Evolutionary conservation across 768 basidiomycete species (phyloP), one percentile per base, ranked within the genome.

Genomic region (Amylocystis lapponica): DNA sequence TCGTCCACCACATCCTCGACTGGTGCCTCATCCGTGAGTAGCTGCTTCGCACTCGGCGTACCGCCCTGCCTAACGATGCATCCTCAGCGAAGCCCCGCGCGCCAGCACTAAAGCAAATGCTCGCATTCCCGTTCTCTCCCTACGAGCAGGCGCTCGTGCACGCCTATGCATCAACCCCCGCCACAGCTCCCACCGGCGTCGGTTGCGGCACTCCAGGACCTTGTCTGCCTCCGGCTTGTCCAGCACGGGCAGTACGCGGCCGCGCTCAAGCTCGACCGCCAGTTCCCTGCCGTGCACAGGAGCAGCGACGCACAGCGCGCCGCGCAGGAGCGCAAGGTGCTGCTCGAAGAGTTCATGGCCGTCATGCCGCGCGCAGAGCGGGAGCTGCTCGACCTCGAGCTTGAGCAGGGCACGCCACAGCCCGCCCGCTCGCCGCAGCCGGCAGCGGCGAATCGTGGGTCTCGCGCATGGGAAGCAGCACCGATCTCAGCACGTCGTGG

Each of bases 201-300:
- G 2, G 58, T 81, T 20, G 70, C 79, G 5, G 66, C 76, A 12
- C 60, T 91, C 0, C 87, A 87, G 58, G 85, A 91, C 49, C 72
- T 91, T n/a, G 70, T 86, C 22, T 86, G 83, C 47, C 76, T 84
- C 13, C 81, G 89, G 9, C 74, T 90, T 8, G 75, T 91, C 26
- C 82, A 87, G 55, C 72, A 69, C 3, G 88, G 86, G 3, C 74
- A 76, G 45, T 80, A 82, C 52, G 63, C 73, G 0, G 78, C 79
- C n/a, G 89, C 86, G 8, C 76, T 90, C 56, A 83, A 81, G 63
- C 69, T 86, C 32, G 86, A 91, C 59, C 75, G 77, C 38, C 69
- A 75, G 52, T 81, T 86, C 50, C 46, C 61, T 13, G 66, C 71
- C 21, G 21, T 48, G 41, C 57, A 64, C 32, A 2, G 41, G 38